phyloP scores from a whole-genome alignment of 805 yeast genomes.

The Lipomyces yamanashiensis region DNA sequence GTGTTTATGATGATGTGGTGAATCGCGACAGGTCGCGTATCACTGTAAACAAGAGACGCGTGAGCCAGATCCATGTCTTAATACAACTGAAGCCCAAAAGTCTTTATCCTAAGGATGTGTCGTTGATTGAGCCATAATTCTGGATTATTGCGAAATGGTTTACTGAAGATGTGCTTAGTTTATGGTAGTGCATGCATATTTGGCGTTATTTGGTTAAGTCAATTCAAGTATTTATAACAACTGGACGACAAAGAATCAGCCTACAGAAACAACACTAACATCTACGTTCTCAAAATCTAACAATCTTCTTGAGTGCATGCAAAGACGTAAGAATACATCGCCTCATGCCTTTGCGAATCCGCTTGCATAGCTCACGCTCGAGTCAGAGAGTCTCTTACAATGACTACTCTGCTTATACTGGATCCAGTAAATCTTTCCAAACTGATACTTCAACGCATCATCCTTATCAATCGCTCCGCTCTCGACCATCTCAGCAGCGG shows the following conservation, averaged over 20 bases:
- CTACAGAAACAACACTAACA: too few species aligned
- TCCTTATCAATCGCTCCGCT: conserved; percentile 17
- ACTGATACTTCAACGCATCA: conserved; percentile 29
- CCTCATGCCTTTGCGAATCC: conserved; percentile 32
- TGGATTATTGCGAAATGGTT: too few species aligned
- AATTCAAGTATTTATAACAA: too few species aligned
- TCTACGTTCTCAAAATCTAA: too few species aligned
- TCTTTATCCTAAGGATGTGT: too few species aligned
- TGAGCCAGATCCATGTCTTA: conserved; percentile 5
- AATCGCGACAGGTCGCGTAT: neutral
- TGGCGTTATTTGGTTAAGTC: too few species aligned
- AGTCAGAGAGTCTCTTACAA: conserved; percentile 23
- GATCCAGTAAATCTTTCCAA: conserved; percentile 35
- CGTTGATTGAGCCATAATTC: too few species aligned
- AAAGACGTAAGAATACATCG: neutral
- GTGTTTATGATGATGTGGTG: conserved; percentile 23
- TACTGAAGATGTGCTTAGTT: too few species aligned
- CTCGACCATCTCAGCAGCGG: conserved; percentile 23
- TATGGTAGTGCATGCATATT: too few species aligned
- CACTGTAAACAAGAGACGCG: neutral
- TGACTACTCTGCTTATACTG: conserved; percentile 35
- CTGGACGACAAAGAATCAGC: too few species aligned
- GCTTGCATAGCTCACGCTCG: conserved; percentile 36
- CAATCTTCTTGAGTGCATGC: too few species aligned
- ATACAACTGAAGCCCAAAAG: neutral